Conservation (phyloP, 2,329 filamentous ascomycete species). For the Aspergillus sp. region DNA sequence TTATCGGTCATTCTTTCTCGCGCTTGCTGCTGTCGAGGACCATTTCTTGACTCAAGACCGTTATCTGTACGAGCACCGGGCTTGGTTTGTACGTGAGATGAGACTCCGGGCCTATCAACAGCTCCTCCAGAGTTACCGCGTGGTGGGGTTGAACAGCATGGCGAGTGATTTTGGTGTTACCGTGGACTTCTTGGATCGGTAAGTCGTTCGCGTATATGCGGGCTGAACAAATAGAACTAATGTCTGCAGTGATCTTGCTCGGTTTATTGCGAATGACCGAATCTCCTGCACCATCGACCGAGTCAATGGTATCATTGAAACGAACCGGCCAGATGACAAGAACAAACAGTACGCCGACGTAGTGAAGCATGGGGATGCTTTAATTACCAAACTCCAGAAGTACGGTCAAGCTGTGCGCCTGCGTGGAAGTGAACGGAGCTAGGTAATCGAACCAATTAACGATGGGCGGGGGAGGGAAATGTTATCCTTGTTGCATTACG, state of each 20-base stretch:
- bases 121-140: slow-evolving; percentile 92
- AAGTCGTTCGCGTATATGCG: slow-evolving; percentile 34
- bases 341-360: slow-evolving; percentile 99
- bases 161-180: slow-evolving; percentile 95
- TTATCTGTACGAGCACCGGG: slow-evolving; percentile 92
- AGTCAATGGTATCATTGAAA: slow-evolving; percentile 95
- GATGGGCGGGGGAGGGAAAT: slow-evolving; percentile 3
- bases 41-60: slow-evolving; percentile 91
- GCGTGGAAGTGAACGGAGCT: slow-evolving; percentile 90
- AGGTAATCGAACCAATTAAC: slow-evolving; percentile 4
- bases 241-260: slow-evolving; percentile 75
- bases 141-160: slow-evolving; percentile 97
- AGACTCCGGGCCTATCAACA: slow-evolving; percentile 94
- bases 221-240: slow-evolving; percentile 8
- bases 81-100: slow-evolving; percentile 99
- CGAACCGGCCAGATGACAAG: slow-evolving; percentile 96
- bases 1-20: slow-evolving; percentile 91
- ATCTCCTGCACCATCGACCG: slow-evolving; percentile 97
- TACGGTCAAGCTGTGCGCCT: slow-evolving; percentile 95
- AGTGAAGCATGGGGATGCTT: slow-evolving; percentile 92
- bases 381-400: slow-evolving; percentile 99
- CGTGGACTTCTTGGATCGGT: slow-evolving; percentile 94
- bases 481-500: slow-evolving; percentile 2
- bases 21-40: slow-evolving; percentile 86
- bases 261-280: slow-evolving; percentile 92